Percentiles rank a stretch among this genome's conserved stretches.
Conservation (phyloP, 768 basidiomycete genomes). For the Atractiella rhizophila region DNA sequence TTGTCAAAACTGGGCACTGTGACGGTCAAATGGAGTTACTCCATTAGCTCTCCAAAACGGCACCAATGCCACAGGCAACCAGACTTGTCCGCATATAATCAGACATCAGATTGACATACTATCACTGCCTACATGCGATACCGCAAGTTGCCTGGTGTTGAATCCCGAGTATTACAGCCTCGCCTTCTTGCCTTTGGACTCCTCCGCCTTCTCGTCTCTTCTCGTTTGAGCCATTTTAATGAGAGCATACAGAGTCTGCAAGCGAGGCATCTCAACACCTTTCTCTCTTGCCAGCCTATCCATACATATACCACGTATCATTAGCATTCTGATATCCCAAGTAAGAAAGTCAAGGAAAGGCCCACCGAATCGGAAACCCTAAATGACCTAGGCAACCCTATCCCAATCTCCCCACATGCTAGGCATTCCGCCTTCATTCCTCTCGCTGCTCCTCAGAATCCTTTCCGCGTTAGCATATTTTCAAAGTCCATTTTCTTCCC, state of each 20-base stretch:
- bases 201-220: no score
- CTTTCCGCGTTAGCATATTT: constrained; percentile 15
- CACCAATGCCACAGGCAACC: no score
- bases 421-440: constrained; percentile 19
- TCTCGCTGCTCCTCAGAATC: constrained; percentile 13
- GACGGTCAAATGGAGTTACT: no score
- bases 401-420: constrained; percentile 41
- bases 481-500: constrained; percentile 14
- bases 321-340: not conserved
- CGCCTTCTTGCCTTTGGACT: no score
- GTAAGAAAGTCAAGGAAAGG: not conserved
- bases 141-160: no score
- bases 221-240: constrained; percentile 16
- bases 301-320: not conserved
- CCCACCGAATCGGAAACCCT: constrained; percentile 26
- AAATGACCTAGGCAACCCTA: constrained; percentile 32
- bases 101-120: no score
- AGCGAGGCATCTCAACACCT: constrained; percentile 18
- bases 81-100: no score
- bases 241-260: constrained; percentile 19
- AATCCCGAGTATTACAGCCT: no score
- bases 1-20: no score
- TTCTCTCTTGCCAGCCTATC: constrained; percentile 16
- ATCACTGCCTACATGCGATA: no score
- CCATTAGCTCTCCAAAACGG: no score